Conservation (phyloP, 2,329 filamentous ascomycete species). For the Stagonosporopsis chrysanthemi region DNA sequence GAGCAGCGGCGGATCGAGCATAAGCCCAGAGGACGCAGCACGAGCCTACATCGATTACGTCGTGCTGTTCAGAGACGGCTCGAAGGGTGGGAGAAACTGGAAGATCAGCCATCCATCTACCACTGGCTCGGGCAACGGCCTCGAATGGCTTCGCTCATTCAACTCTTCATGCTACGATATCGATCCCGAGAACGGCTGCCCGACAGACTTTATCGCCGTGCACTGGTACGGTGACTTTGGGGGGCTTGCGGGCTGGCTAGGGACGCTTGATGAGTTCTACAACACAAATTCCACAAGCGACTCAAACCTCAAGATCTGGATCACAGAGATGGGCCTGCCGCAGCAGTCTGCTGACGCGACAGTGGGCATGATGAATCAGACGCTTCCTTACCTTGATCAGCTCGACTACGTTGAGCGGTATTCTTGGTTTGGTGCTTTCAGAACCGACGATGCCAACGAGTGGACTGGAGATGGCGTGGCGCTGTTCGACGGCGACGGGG, state of each 20-base stretch:
- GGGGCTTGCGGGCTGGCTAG: constrained; percentile 71
- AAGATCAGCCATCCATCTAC: constrained; percentile 74
- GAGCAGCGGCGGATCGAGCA: constrained; percentile 67
- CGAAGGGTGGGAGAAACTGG: constrained; percentile 57
- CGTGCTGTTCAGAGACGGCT: constrained; percentile 67
- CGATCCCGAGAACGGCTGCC: constrained; percentile 53
- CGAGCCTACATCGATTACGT: constrained; percentile 75
- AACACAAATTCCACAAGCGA: constrained; percentile 59
- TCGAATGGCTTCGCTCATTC: constrained; percentile 74
- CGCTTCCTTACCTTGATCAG: constrained; percentile 71
- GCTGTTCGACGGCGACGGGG: constrained; percentile 43
- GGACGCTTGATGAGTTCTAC: constrained; percentile 63
- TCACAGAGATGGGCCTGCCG: constrained; percentile 76
- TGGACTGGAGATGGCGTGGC: constrained; percentile 48
- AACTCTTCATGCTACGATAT: constrained; percentile 63
- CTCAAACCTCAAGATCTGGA: constrained; percentile 64
- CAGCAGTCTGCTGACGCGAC: constrained; percentile 65
- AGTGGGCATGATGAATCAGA: constrained; percentile 74
- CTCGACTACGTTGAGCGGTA: constrained; percentile 56
- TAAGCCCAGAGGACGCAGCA: constrained; percentile 70
- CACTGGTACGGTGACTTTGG: constrained; percentile 72
- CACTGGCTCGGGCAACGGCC: constrained; percentile 67
- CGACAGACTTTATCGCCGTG: constrained; percentile 59
- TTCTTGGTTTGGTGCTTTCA: constrained; percentile 48
- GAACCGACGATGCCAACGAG: constrained; percentile 43